Base-by-base conservation (phyloP, 768 basidiomycete genomes). In the Mycena epipterygia region DNA sequence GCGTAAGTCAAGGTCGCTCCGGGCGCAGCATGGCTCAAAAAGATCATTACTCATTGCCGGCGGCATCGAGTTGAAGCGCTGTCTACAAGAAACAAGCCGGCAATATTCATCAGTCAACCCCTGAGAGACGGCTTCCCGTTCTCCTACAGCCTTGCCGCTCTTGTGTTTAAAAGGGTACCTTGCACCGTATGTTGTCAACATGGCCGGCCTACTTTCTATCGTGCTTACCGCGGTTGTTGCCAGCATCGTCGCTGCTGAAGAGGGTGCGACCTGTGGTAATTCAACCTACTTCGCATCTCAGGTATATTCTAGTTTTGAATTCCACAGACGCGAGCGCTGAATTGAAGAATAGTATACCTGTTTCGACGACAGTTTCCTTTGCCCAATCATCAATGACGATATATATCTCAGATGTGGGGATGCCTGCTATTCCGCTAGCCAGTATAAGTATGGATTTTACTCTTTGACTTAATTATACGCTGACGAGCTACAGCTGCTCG, bases 351-450 rank as follows among this genome's bases (percentile, higher is more conserved):
- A 73, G 73, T 73, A 73, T 27, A 67, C 65, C 32, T 73, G 73
- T 39, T 73, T 70, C 29, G 57, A 73, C 37, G 49, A 58, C 61
- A 49, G 14, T 5, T 64, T 71, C 33, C 69, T 73, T 58, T 73
- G 73, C 32, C 73, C 73, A 5, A 69, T 73, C 32, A n/a, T 62
- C 25, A 60, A 62, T 27, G 69, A 61, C 48, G 64, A 70, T 19
- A 30, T 16, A 8, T 62, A 44, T 41, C 33, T 73, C 29, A 21
- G 44, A 19, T 73, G 69, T 39, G 69, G 66, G 1, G 39, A 67
- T 27, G 69, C 73, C 0, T 73, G 73, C 65, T 73, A 73, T 44
- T 63, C 64, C 5, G 56, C 61, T 5, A 63, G 30, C 56, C 48
- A 53, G 11, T 73, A 71, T 33, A 71, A 46, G 68, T 70, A 9